phyloP scores from a whole-genome alignment of 1,284 basidiomycete genomes.

The Chondrostereum purpureum region DNA sequence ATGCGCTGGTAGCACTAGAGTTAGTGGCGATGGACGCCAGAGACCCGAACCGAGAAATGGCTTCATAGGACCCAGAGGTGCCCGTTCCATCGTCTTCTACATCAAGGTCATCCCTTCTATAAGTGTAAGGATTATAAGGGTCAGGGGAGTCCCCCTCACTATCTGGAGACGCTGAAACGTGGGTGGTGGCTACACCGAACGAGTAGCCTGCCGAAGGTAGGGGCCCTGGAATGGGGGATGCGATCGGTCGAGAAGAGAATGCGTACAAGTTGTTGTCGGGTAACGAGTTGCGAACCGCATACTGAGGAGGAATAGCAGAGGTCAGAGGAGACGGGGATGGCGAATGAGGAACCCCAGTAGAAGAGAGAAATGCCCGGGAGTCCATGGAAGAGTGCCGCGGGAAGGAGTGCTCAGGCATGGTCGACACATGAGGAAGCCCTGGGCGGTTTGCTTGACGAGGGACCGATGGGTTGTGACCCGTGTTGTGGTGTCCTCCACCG shows the following conservation, averaged over 20 bases:
- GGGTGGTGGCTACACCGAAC: slow-evolving; percentile 51
- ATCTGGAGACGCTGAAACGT: slow-evolving; percentile 34
- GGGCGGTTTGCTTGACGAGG: slow-evolving; percentile 9
- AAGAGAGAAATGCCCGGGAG: slow-evolving; percentile 26
- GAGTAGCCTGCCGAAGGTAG: slow-evolving; percentile 64
- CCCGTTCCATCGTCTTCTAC: slow-evolving; percentile 40
- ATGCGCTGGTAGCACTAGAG: slow-evolving; percentile 44
- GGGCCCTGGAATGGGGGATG: slow-evolving; percentile 59
- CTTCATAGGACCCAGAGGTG: slow-evolving; percentile 38
- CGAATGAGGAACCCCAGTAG: slow-evolving; percentile 24
- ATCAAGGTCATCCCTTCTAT: slow-evolving; percentile 34
- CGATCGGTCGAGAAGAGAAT: slow-evolving; percentile 40
- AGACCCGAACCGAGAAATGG: slow-evolving; percentile 50
- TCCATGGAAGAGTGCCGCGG: slow-evolving; percentile 19
- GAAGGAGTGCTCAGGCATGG: slow-evolving; percentile 10
- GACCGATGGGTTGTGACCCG: slow-evolving; percentile 3
- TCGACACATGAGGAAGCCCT: slow-evolving; percentile 13
- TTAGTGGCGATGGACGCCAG: slow-evolving; percentile 53
- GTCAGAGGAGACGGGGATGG: slow-evolving; percentile 32
- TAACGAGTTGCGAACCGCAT: slow-evolving; percentile 30
- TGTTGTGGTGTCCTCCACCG: slow-evolving; percentile 2
- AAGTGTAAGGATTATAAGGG: slow-evolving; percentile 30
- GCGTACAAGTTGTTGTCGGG: slow-evolving; percentile 46
- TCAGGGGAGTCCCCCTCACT: slow-evolving; percentile 47
- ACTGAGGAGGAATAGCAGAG: slow-evolving; percentile 22